phyloP scores from a whole-genome alignment of 495 filamentous ascomycete genomes.

The Penicilliopsis zonata region DNA sequence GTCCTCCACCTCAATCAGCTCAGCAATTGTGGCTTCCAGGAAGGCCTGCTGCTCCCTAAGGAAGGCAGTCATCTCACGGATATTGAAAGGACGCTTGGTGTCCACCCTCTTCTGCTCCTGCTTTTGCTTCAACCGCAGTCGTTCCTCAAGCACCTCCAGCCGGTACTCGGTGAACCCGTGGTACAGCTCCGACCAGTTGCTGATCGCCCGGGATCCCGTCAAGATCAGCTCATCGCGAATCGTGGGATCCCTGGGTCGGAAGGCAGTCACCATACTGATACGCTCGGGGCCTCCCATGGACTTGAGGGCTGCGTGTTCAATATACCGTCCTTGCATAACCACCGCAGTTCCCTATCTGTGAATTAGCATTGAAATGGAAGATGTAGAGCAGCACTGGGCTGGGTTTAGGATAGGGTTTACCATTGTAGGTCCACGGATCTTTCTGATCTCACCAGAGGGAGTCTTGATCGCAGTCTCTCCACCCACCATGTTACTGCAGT shows the following conservation, averaged over 20 bases:
- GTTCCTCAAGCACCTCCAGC: conserved; percentile 55
- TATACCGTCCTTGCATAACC: conserved; percentile 60
- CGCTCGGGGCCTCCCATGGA: conserved; percentile 52
- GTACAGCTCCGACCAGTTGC: conserved; percentile 52
- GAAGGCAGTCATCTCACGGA: not conserved
- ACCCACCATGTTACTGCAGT: conserved; percentile 57
- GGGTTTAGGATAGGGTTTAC: conserved; percentile 19
- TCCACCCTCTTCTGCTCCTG: too few species aligned
- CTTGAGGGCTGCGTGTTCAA: conserved; percentile 55
- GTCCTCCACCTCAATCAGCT: conserved; percentile 2
- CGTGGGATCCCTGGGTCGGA: conserved; percentile 45
- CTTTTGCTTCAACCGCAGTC: conserved; percentile 26
- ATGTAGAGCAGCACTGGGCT: not conserved
- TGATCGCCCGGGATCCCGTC: conserved; percentile 49
- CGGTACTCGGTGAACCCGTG: conserved; percentile 56
- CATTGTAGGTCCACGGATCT: conserved; percentile 57
- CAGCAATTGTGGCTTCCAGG: conserved; percentile 1
- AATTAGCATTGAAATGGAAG: not conserved
- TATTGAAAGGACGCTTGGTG: conserved; percentile 16
- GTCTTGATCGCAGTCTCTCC: conserved; percentile 59
- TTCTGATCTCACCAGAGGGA: conserved; percentile 46
- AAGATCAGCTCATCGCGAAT: conserved; percentile 53
- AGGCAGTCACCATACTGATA: conserved; percentile 63
- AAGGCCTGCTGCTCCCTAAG: conserved; percentile 2
- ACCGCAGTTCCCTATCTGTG: conserved; percentile 53